Base-by-base conservation (phyloP, 2,329 filamentous ascomycete species). In the Pseudogymnoascus sp. region DNA sequence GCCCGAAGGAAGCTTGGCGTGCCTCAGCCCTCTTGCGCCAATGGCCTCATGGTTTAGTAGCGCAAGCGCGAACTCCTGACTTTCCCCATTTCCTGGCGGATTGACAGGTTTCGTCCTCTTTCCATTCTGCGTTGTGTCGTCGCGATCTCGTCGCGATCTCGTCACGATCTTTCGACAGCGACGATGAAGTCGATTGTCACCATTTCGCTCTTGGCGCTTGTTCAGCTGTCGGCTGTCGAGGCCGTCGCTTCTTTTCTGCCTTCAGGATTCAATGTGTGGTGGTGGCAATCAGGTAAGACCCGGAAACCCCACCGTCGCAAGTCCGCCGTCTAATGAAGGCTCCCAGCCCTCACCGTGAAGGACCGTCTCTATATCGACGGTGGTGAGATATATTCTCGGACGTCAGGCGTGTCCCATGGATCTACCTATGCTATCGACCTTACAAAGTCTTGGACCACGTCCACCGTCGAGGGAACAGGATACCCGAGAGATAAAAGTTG, bases 371-470 rank as follows among this genome's bases (percentile, higher is more conserved):
- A 52, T 28, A 52, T 52, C 41, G 41, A 52, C 5, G 41, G 41
- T 2, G 41, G 41, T 3, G 41, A 52, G 41, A 7, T 52, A 8
- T 52, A 52, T 18, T 48, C 41, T 15, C n/a, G 12, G 8, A 28
- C 41, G 8, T 15, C 18, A 30, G 41, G 41, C 23, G 23, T n/a
- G 5, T 5, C 2, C 23, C 18, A 52, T 18, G 23, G n/a, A 30
- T 10, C 59, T 4, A 65, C 62, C 2, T 34, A 62, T 7, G 60
- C 61, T 5, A 63, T 63, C 19, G 63, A 64, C 28, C 56, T 65
- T 12, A 60, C 57, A 13, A 57, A 35, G 12, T 62, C 60, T 2
- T 65, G 63, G 63, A 59, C 61, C 3, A 63, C 61, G n/a, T 60
- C 63, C 3, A 61, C 62, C 15, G 8, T 52, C 5, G 3, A 13